These are phyloP conservation scores for Sporothrix pallida DNA, from an alignment of 2,329 filamentous ascomycete genomes.

Conservation along the genomic window DNA sequence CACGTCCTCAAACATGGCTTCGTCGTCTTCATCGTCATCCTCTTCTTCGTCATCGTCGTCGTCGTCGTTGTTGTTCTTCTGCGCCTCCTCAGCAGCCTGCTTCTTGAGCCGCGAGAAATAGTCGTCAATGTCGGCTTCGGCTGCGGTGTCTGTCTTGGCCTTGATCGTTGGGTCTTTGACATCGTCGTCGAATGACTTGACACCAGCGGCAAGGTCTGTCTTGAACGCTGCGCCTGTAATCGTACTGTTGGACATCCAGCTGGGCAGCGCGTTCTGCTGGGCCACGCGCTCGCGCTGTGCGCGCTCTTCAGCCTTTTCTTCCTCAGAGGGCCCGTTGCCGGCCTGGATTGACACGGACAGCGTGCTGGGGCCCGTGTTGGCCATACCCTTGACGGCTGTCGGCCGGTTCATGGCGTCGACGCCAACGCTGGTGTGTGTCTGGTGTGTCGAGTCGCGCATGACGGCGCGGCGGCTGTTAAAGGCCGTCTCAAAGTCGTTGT, in stretches of 20 bases:
- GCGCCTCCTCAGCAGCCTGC: constrained; percentile 60
- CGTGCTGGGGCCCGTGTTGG: constrained; percentile 69
- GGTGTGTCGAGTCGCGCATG: constrained; percentile 69
- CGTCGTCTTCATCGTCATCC: constrained; percentile 48
- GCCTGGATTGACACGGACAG: constrained; percentile 73
- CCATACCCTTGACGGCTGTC: constrained; percentile 71
- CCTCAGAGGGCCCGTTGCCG: constrained; percentile 68
- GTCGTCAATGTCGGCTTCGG: constrained; percentile 66
- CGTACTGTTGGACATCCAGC: constrained; percentile 75
- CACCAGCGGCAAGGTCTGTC: constrained; percentile 45
- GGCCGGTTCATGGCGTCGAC: constrained; percentile 63
- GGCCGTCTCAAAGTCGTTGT: constrained; percentile 74
- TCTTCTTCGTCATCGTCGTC: constrained; percentile 50
- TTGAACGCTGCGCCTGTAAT: constrained; percentile 68
- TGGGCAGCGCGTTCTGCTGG: constrained; percentile 71
- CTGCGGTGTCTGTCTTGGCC: constrained; percentile 53
- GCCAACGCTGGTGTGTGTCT: constrained; percentile 64
- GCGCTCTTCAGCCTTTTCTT: constrained; percentile 68
- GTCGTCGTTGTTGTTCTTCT: constrained; percentile 55
- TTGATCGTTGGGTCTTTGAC: constrained; percentile 53
- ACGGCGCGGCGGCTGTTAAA: constrained; percentile 68
- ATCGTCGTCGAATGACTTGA: constrained; percentile 48
- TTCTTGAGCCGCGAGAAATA: constrained; percentile 72
- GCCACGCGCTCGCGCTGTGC: constrained; percentile 69
- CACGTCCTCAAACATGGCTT: constrained; percentile 54